A percentile compares a stretch with the other conserved stretches of the same genome.
Evolutionary conservation across 768 basidiomycete genomes (phyloP).

Genomic region (Leccinum boreale): DNA sequence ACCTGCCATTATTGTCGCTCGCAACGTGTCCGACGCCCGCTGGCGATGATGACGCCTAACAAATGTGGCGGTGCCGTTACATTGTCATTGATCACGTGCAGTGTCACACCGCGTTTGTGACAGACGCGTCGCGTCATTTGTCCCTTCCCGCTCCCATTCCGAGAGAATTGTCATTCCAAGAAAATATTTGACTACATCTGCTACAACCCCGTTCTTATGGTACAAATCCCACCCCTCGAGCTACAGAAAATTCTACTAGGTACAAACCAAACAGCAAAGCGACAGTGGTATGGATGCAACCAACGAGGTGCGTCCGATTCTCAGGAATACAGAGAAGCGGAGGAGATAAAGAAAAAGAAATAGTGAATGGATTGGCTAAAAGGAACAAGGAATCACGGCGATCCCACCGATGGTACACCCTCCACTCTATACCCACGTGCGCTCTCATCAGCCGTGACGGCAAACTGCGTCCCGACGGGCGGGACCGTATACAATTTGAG

Average conservation of each 20-base stretch:
- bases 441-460: slow-evolving; percentile 1
- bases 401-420: slow-evolving; percentile 18
- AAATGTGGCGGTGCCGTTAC: slow-evolving; percentile 20
- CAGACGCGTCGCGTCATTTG: slow-evolving; percentile 21
- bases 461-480: slow-evolving; percentile 1
- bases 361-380: not conserved
- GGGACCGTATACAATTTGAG: slow-evolving; percentile 22
- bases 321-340: slow-evolving; percentile 17
- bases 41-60: not conserved
- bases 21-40: not conserved
- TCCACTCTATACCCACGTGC: slow-evolving; percentile 15
- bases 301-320: not conserved
- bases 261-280: too few relatives aligned
- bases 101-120: slow-evolving; percentile 30
- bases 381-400: slow-evolving; percentile 6
- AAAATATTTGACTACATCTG: slow-evolving; percentile 14
- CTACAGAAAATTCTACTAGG: too few relatives aligned
- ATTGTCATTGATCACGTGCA: slow-evolving; percentile 21
- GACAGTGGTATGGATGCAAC: too few relatives aligned
- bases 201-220: too few relatives aligned
- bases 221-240: too few relatives aligned
- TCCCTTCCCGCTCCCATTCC: not conserved
- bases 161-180: slow-evolving; percentile 13
- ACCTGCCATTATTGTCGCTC: slow-evolving; percentile 19
- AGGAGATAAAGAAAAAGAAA: not conserved